Evolutionary conservation across 2,329 filamentous ascomycete species (phyloP).

Genomic region (Coniosporium tulheliwenetii): DNA sequence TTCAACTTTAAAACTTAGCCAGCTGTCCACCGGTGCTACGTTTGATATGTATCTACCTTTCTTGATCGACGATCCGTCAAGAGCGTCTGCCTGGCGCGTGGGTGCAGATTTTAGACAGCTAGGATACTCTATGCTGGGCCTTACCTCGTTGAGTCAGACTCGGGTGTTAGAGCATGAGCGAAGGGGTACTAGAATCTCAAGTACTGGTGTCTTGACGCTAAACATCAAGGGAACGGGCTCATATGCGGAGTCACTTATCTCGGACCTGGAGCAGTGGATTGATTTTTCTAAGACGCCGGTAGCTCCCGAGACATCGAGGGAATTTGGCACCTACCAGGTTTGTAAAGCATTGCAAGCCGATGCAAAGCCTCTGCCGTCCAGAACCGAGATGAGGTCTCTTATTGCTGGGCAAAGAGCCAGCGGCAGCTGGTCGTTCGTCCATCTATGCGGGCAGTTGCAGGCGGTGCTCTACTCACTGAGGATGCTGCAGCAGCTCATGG

Average conservation of each 20-base stretch:
- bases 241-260: neutral
- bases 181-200: conserved; percentile 13
- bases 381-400: conserved; percentile 4
- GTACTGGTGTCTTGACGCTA: conserved; percentile 2
- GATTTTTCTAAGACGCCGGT: neutral
- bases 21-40: no score
- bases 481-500: conserved; percentile 22
- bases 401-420: conserved; percentile 16
- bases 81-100: conserved; percentile 25
- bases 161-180: conserved; percentile 21
- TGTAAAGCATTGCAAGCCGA: conserved; percentile 2
- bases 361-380: conserved; percentile 3
- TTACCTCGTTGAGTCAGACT: neutral
- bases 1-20: conserved; percentile 3
- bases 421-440: conserved; percentile 20
- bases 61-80: conserved; percentile 33
- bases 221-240: neutral
- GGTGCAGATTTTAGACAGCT: conserved; percentile 19
- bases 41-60: conserved; percentile 48
- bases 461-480: conserved; percentile 26
- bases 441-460: conserved; percentile 23
- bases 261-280: neutral
- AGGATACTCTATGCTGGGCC: conserved; percentile 21
- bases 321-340: conserved; percentile 2
- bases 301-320: conserved; percentile 3